phyloP scores from a whole-genome alignment of 73 alveolate genomes.

The Paraurostyla sp. region DNA sequence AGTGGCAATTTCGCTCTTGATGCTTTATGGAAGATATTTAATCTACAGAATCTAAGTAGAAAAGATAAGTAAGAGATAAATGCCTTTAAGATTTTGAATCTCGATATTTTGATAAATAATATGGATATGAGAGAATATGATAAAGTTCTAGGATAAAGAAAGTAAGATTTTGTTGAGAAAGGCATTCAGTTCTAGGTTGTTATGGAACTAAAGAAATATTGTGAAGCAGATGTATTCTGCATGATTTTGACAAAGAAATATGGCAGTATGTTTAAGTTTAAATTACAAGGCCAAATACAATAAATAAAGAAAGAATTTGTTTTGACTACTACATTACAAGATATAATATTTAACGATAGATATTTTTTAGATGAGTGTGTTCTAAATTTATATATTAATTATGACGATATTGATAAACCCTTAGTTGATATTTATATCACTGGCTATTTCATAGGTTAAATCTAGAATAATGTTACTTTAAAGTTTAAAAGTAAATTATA shows the following conservation, averaged over 20 bases:
- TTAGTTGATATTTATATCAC: neutral
- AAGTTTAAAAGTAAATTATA: neutral
- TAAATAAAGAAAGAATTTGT: neutral
- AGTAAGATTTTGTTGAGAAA: neutral
- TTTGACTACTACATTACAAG: neutral
- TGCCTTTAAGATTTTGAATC: neutral
- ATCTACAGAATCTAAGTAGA: neutral
- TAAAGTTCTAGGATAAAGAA: neutral
- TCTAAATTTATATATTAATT: neutral
- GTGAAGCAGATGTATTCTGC: slow-evolving; percentile 37
- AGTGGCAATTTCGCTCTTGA: neutral
- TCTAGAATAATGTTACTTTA: neutral
- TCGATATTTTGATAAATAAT: neutral
- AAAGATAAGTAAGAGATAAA: slow-evolving; percentile 26
- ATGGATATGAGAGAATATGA: neutral
- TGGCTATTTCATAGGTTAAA: neutral
- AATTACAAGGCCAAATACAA: neutral
- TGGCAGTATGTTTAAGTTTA: slow-evolving; percentile 17
- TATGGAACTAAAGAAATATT: slow-evolving; percentile 5
- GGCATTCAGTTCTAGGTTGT: neutral
- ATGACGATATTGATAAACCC: neutral
- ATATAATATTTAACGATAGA: slow-evolving; percentile 18
- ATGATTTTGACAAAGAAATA: slow-evolving; percentile 15
- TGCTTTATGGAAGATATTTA: slow-evolving; percentile 27
- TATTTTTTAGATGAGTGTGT: neutral